Evolutionary conservation across 441 rosid species (phyloP).

Genomic region (Adansonia rubrostipa): DNA sequence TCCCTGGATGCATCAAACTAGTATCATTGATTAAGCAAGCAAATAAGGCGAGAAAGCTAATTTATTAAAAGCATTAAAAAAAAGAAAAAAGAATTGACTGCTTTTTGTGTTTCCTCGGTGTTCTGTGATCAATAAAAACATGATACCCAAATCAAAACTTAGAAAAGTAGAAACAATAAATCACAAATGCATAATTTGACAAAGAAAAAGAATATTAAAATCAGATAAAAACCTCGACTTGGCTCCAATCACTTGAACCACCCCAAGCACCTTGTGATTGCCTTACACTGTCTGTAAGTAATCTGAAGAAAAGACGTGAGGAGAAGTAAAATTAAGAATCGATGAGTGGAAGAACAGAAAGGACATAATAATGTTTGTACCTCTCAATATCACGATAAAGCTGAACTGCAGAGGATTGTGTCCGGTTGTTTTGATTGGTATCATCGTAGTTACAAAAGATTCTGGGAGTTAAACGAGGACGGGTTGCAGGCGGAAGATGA

Average conservation of each 20-base stretch:
- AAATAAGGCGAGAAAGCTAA: neutral
- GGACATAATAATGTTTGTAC: slow-evolving; percentile 31
- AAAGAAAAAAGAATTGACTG: no score
- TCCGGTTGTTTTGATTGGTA: slow-evolving; percentile 37
- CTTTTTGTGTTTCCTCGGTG: neutral
- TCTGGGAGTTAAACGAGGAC: slow-evolving; percentile 17
- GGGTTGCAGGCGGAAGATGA: slow-evolving; percentile 8
- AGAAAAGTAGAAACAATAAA: neutral
- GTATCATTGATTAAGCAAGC: neutral
- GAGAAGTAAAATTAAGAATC: neutral
- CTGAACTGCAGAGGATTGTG: slow-evolving; percentile 55
- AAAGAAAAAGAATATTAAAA: neutral
- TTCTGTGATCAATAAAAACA: neutral
- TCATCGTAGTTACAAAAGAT: slow-evolving; percentile 48
- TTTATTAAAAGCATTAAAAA: neutral
- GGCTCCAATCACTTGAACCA: slow-evolving; percentile 67
- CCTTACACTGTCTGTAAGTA: slow-evolving; percentile 72
- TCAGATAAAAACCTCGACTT: slow-evolving; percentile 59
- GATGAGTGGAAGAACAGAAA: neutral
- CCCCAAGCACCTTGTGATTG: slow-evolving; percentile 68
- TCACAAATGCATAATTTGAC: neutral
- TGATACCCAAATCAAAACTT: neutral
- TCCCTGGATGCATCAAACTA: slow-evolving; percentile 51
- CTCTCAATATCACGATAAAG: slow-evolving; percentile 83
- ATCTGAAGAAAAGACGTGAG: slow-evolving; percentile 40